Conservation (phyloP, 2,329 filamentous ascomycete species). For the Colletotrichum liaoningense region DNA sequence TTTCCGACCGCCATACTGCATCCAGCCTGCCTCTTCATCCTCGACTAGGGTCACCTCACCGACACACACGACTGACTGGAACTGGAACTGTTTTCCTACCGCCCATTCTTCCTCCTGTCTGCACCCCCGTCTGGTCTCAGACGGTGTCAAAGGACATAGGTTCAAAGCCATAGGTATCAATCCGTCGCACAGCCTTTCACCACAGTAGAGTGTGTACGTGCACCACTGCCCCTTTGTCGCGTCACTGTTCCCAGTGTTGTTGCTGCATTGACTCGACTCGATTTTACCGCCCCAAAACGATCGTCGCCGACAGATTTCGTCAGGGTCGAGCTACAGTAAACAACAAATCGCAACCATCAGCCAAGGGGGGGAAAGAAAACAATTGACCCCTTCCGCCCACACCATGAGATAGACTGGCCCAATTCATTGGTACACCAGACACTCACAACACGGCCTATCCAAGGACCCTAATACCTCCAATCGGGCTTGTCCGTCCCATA, state of each 20-base stretch:
- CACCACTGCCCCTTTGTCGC: slow-evolving; percentile 26
- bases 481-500: slow-evolving; percentile 29
- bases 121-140: slow-evolving; percentile 18
- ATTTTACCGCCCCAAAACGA: slow-evolving; percentile 13
- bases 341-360: slow-evolving; percentile 46
- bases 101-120: slow-evolving; percentile 12
- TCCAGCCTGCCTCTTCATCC: slow-evolving; percentile 12
- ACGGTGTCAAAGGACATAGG: slow-evolving; percentile 22
- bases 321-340: slow-evolving; percentile 39
- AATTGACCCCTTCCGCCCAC: slow-evolving; percentile 38
- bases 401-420: slow-evolving; percentile 57
- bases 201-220: slow-evolving; percentile 28
- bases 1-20: slow-evolving; percentile 10
- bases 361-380: slow-evolving; percentile 2
- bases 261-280: slow-evolving; percentile 23
- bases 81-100: slow-evolving; percentile 9
- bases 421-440: slow-evolving; percentile 48
- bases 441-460: slow-evolving; percentile 11
- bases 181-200: slow-evolving; percentile 29
- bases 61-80: slow-evolving; percentile 3
- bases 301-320: slow-evolving; percentile 14
- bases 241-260: slow-evolving; percentile 17
- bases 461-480: slow-evolving; percentile 34
- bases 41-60: slow-evolving; percentile 11
- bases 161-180: slow-evolving; percentile 16